phyloP scores from a whole-genome alignment of 2,329 filamentous ascomycete species.

The Biscogniauxia mediterranea region DNA sequence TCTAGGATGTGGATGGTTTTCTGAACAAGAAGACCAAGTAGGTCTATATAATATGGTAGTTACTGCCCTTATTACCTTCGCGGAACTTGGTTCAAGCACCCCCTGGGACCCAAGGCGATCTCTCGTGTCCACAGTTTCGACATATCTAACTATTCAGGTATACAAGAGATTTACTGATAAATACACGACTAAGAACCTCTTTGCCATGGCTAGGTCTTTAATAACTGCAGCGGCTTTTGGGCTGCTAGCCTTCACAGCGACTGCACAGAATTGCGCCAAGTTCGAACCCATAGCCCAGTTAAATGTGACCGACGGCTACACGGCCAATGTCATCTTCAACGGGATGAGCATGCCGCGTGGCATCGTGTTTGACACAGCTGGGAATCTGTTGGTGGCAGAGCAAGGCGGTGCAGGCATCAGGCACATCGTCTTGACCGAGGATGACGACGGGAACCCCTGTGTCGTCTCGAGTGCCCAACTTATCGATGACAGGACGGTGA shows the following conservation, averaged over 20 bases:
- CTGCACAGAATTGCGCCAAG: conserved; percentile 12
- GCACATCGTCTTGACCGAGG: conserved; percentile 34
- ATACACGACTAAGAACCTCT: too few species aligned
- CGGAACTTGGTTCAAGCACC: too few species aligned
- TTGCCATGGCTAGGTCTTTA: conserved; percentile 5
- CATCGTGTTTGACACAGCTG: conserved; percentile 35
- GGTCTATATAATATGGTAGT: too few species aligned
- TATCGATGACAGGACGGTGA: conserved; percentile 28
- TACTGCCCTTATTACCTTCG: too few species aligned
- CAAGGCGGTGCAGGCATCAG: conserved; percentile 31
- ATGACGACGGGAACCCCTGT: conserved; percentile 30
- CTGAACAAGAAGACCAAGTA: not conserved
- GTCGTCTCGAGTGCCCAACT: conserved; percentile 28
- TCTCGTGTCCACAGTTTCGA: too few species aligned
- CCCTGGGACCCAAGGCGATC: too few species aligned
- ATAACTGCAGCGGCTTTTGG: conserved; percentile 6
- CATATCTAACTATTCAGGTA: too few species aligned
- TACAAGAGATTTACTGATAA: too few species aligned
- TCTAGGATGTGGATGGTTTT: not conserved
- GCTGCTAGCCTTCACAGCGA: conserved; percentile 8
- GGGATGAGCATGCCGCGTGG: conserved; percentile 32
- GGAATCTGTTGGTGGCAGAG: conserved; percentile 39
- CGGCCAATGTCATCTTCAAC: conserved; percentile 18
- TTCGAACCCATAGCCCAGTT: conserved; percentile 12
- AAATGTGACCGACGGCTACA: conserved; percentile 16